phyloP scores from a whole-genome alignment of 1,284 basidiomycete genomes.

The Sporisorium reilianum region DNA sequence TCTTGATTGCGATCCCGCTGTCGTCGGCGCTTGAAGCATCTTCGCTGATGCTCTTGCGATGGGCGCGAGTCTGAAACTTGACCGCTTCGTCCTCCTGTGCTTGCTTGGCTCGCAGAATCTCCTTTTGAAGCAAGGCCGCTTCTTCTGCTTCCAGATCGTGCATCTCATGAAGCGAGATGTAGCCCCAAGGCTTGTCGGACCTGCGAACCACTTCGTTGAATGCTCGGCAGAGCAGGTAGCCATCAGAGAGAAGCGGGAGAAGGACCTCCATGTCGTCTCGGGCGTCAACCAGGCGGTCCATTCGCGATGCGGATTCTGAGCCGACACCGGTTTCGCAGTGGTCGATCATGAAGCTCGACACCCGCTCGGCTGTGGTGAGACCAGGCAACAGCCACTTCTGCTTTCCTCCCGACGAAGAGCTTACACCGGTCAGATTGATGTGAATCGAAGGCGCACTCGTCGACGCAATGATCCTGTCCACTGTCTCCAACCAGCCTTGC shows the following conservation, averaged over 20 bases:
- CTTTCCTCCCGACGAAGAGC: neutral
- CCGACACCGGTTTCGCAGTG: constrained; percentile 18
- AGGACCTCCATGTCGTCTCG: constrained; percentile 13
- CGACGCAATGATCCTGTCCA: constrained; percentile 27
- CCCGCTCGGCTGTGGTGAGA: constrained; percentile 6
- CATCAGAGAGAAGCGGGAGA: constrained; percentile 70
- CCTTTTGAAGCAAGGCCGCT: constrained; percentile 71
- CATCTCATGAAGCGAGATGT: constrained; percentile 80
- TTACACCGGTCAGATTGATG: neutral
- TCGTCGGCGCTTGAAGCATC: neutral
- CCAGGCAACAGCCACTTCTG: constrained; percentile 6
- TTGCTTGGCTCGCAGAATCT: constrained; percentile 54
- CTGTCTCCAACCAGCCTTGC: constrained; percentile 28
- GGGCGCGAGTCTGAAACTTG: constrained; percentile 37
- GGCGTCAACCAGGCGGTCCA: constrained; percentile 12
- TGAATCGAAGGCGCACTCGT: constrained; percentile 9
- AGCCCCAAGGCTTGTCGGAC: constrained; percentile 87
- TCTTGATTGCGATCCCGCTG: neutral
- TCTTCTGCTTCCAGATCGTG: constrained; percentile 71
- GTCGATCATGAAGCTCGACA: constrained; percentile 31
- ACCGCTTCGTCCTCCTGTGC: constrained; percentile 69
- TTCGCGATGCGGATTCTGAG: neutral
- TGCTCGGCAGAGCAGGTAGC: constrained; percentile 81
- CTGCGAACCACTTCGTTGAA: constrained; percentile 83
- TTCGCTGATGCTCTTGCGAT: constrained; percentile 18